Evolutionary conservation across 2,329 filamentous ascomycete genomes (phyloP), one percentile per base, ranked within the genome.

Genomic region (Colletotrichum spaethianum): DNA sequence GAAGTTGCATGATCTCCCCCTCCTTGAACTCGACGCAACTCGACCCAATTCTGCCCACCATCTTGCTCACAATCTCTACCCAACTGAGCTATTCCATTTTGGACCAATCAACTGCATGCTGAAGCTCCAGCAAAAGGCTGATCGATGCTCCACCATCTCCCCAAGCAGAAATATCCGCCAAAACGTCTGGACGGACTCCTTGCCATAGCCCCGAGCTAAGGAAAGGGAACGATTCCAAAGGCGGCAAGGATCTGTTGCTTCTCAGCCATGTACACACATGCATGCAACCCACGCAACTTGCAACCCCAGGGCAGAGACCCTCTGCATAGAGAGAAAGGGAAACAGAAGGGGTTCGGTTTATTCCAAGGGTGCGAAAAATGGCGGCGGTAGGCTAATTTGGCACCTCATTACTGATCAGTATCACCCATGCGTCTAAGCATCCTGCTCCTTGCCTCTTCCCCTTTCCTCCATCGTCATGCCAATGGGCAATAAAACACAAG

Each of bases 81-180:
- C 59, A 42, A 56, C 65, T 48, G 57, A 53, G n/a, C n/a, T 38
- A 28, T 33, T 28, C 59, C 48, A 26, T 28, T 18, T 36, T 9
- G 36, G 28, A 38, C 64, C 65, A 63, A 55, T 68, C 55, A 67
- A 50, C n/a, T 28, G 16, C 52, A 11, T 46, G 42, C 48, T n/a
- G 42, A 14, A 46, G 26, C 44, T 26, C 42, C 44, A 48, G 44
- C 60, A 46, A 68, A 63, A 38, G 33, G 53, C 52, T 52, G 33
- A 62, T 62, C 60, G 28, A 42, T 56, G 50, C 50, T 53, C 42
- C 65, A 55, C 65, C 65, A 68, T 62, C 60, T 68, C 59, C 46
- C 44, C 44, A 33, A 62, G 60, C 60, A 36, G 44, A 52, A 62
- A 50, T 62, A 36, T 62, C 60, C 60, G 44, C 33, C 60, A 62